These are phyloP conservation scores for Pyrenopolyporus hunteri DNA, from an alignment of 495 filamentous ascomycete species.

Conservation along the genomic window DNA sequence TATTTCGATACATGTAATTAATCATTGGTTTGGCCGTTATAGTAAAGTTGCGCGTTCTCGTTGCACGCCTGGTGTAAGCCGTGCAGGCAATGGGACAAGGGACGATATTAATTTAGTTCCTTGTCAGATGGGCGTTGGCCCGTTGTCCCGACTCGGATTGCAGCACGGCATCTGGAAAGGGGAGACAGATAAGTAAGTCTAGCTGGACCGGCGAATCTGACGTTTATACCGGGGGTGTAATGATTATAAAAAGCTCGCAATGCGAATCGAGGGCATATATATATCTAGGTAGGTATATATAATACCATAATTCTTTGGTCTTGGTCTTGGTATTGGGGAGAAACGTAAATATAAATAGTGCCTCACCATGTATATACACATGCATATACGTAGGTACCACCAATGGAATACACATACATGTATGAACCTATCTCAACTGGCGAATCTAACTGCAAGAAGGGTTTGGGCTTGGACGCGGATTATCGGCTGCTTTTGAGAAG, in stretches of 20 bases:
- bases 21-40: not conserved
- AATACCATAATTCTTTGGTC: too few relatives aligned
- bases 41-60: conserved; percentile 4
- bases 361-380: not conserved
- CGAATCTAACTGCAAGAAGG: too few relatives aligned
- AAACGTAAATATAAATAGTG: not conserved
- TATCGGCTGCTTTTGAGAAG: too few relatives aligned
- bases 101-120: conserved; percentile 9
- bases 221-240: not conserved
- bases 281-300: not conserved
- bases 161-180: conserved; percentile 9
- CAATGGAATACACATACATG: too few relatives aligned
- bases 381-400: not conserved
- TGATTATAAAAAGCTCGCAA: not conserved
- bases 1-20: too few relatives aligned
- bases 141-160: conserved; percentile 19
- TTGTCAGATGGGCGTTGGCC: conserved; percentile 21
- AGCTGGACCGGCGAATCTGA: not conserved
- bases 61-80: conserved; percentile 8
- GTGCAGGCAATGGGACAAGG: not conserved
- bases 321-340: too few relatives aligned
- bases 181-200: not conserved
- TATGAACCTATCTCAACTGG: too few relatives aligned
- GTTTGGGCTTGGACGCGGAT: too few relatives aligned
- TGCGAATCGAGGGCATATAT: not conserved